Evolutionary conservation across 2,329 filamentous ascomycete species (phyloP), one percentile per base, ranked within the genome.

Genomic region (Neurospora crassa): DNA sequence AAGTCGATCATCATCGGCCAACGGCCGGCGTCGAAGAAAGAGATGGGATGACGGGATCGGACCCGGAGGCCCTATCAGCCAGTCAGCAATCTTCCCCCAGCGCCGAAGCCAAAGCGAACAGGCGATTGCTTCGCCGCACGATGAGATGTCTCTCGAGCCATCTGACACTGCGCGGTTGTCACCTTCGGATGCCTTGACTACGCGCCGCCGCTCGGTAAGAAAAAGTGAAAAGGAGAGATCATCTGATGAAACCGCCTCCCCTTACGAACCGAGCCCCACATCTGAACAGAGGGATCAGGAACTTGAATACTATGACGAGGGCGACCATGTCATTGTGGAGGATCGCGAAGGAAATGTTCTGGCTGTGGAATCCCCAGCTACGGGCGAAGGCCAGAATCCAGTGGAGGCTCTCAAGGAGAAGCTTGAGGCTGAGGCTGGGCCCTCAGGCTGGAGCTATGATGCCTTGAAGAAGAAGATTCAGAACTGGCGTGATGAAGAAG

Each of bases 291-390:
- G 41, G 42, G 47, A 37, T 68, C 70, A 74, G 7, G 74, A 80
- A 34, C 79, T 92, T 11, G 89, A 96, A 73, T 86, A 94, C 0
- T 97, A 91, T 75, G 88, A 94, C 74, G 94, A 97, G 81, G 94
- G 94, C 1, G 80, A 90, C 70, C 81, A 96, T 29, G 87, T 96
- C 47, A 83, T 97, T 7, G 89, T 96, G 71, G 95, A 98, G 80
- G 92, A 97, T 76, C 85, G 90, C 73, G 91, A 97, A 71, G 95
- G 95, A 8, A 94, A 97, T 70, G 94, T 97, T 2, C 79, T 97
- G 6, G 88, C 88, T 20, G 88, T 92, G 0, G 85, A 90, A 74
- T 80, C 85, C 79, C 12, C 78, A 75, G 74, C 76, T 41, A 37
- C 24, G 7, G 29, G 53, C 53, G 53, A 37, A 63, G 8, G 53